These are phyloP conservation scores for Teratosphaeria viscida DNA, from an alignment of 2,329 filamentous ascomycete genomes.

Conservation along the genomic window DNA sequence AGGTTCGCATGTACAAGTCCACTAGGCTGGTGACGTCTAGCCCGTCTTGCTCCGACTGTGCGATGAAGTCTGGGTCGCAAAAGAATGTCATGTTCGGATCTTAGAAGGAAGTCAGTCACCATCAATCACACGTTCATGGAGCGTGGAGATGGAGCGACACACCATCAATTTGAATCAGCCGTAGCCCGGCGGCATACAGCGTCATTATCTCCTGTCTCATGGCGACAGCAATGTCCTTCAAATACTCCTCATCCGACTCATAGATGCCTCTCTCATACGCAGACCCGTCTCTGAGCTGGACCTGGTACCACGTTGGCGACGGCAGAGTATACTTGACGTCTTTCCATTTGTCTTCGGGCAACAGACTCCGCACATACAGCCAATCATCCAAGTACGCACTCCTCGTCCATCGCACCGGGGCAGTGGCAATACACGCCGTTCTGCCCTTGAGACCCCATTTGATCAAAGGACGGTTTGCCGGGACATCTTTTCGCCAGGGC, in stretches of 20 bases:
- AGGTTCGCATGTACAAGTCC: conserved; percentile 14
- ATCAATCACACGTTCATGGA: background rate
- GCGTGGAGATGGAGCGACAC: background rate
- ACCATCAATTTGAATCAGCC: conserved; percentile 14
- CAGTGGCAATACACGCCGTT: conserved; percentile 14
- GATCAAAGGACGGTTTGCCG: conserved; percentile 11
- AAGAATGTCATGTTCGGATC: conserved; percentile 20
- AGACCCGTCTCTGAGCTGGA: conserved; percentile 18
- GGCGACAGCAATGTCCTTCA: conserved; percentile 16
- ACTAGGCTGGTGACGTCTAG: conserved; percentile 12
- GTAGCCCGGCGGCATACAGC: conserved; percentile 14
- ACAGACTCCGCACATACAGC: conserved; percentile 8
- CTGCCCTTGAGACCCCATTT: conserved; percentile 11
- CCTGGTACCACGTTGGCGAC: conserved; percentile 20
- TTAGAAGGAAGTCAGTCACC: background rate
- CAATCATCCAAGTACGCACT: conserved; percentile 17
- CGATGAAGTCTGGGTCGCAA: conserved; percentile 15
- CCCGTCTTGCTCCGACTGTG: conserved; percentile 11
- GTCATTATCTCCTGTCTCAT: conserved; percentile 13
- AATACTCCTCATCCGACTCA: conserved; percentile 16
- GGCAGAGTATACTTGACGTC: conserved; percentile 19
- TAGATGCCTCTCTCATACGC: conserved; percentile 17
- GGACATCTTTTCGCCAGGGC: conserved; percentile 16
- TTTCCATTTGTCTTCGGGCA: conserved; percentile 9
- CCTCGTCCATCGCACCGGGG: conserved; percentile 10